phyloP scores from a whole-genome alignment of 2,329 filamentous ascomycete genomes.

The Ustilaginoidea virens region DNA sequence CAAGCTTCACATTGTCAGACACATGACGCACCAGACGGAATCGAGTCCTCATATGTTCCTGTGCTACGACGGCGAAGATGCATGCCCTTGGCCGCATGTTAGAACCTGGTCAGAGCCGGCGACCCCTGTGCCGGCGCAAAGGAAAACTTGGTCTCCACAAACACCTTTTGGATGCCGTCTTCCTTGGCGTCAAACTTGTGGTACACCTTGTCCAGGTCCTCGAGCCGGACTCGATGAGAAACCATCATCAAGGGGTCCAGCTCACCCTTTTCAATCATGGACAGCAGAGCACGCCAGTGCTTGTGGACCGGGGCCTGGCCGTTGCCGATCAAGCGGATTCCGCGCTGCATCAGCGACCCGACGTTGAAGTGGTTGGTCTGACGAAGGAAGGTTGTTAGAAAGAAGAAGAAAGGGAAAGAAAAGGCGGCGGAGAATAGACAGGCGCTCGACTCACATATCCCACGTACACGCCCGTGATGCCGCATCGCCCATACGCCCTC shows the following conservation, averaged over 20 bases:
- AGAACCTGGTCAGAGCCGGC: constrained; percentile 24
- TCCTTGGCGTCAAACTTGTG: constrained; percentile 43
- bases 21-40: too few relatives aligned
- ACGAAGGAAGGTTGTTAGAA: not conserved
- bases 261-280: constrained; percentile 47
- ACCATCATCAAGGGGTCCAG: constrained; percentile 71
- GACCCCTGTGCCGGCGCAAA: constrained; percentile 26
- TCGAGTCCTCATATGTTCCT: too few relatives aligned
- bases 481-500: constrained; percentile 55
- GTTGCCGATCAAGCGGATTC: constrained; percentile 60
- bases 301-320: constrained; percentile 60
- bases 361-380: constrained; percentile 73
- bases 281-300: constrained; percentile 69
- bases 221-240: constrained; percentile 59
- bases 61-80: too few relatives aligned
- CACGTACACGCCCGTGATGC: constrained; percentile 58
- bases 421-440: not conserved
- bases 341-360: constrained; percentile 71
- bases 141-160: constrained; percentile 43
- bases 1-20: too few relatives aligned
- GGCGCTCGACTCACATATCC: constrained; percentile 43
- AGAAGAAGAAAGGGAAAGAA: not conserved
- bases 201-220: constrained; percentile 56
- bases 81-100: too few relatives aligned
- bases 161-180: constrained; percentile 72